These are phyloP conservation scores for Cryptococcus sp. DNA, from an alignment of 1,284 basidiomycete species.

Conservation along the genomic window DNA sequence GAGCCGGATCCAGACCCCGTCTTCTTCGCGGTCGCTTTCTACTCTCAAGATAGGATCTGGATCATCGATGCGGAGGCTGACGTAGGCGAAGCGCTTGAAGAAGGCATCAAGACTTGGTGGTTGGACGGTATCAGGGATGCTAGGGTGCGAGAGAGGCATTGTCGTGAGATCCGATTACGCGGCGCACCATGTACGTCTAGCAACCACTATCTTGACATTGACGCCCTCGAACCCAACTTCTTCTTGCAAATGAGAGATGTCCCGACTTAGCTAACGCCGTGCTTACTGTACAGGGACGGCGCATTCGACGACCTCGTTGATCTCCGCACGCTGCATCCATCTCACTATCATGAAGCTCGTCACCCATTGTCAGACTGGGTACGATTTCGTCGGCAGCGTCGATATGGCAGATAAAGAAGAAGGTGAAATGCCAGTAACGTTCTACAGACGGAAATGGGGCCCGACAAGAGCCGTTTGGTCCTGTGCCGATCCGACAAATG, in stretches of 20 bases:
- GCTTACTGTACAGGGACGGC: constrained; percentile 33
- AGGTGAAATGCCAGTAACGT: constrained; percentile 44
- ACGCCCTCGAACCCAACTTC: background rate
- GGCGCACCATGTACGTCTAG: constrained; percentile 45
- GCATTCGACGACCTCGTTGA: constrained; percentile 37
- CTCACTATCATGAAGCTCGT: constrained; percentile 45
- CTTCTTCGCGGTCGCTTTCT: constrained; percentile 48
- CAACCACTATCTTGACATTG: no score
- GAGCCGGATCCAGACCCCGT: constrained; percentile 48
- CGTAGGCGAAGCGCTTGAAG: constrained; percentile 45
- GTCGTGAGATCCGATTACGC: constrained; percentile 43
- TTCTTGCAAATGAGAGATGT: background rate
- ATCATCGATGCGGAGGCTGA: constrained; percentile 51
- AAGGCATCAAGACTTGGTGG: constrained; percentile 47
- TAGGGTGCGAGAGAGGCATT: constrained; percentile 44
- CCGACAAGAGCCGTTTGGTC: constrained; percentile 10
- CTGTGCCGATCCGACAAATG: no score
- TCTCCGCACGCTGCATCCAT: constrained; percentile 46
- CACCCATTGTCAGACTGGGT: constrained; percentile 33
- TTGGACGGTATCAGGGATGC: constrained; percentile 45
- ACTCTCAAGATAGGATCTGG: constrained; percentile 46
- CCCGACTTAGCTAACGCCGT: background rate
- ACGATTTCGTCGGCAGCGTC: constrained; percentile 43
- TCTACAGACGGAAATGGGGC: constrained; percentile 37
- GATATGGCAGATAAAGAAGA: constrained; percentile 47